Base-by-base conservation (phyloP, 805 yeast species). In the Saccharomycopsis sp. region DNA sequence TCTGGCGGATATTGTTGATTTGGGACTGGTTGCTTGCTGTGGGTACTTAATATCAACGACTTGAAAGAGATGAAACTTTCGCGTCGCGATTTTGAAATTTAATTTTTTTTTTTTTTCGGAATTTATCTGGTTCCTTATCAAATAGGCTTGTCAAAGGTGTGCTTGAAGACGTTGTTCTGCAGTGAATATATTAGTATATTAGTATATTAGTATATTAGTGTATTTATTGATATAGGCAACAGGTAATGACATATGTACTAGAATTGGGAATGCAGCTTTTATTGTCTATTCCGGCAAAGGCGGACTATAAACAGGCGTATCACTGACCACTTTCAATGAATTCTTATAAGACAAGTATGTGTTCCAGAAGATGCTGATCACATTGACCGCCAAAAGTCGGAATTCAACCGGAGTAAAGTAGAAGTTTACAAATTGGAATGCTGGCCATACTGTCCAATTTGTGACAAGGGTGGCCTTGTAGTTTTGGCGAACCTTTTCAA, bases 371-470 rank as follows among this genome's bases (percentile, higher is more conserved):
- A 91, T 81, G 53, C 93, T 83, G 24, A 88, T 78, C 2, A 83
- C 59, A 66, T 89, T 89, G 34, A 87, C 96, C 9, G 83, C 75
- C 52, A 88, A 66, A 52, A 92, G 70, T 44, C 96, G 78, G 64
- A 80, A 81, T 51, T 84, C 84, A 5, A 84, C 79, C 0, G 97
- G 97, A 1, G 90, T 79, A 5, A 88, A 66, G 52, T 84, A 78
- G 67, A 93, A 89, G 72, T 93, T 94, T 62, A 85, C 63, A 57
- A 84, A 66, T 72, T 94, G 98, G 62, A 94, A 87, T 0, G 82
- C 71, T 0, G 98, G 98, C 99, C 98, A 94, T 12, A 93, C 86
- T 55, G 77, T 67, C 92, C 96, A 90, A 69, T 91, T 92, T 17
- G 87, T 77, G 38, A 75, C 69, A 49, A 92, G 71, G 0, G 97